phyloP scores from a whole-genome alignment of 2,329 filamentous ascomycete species.

The Verruconis gallopava region DNA sequence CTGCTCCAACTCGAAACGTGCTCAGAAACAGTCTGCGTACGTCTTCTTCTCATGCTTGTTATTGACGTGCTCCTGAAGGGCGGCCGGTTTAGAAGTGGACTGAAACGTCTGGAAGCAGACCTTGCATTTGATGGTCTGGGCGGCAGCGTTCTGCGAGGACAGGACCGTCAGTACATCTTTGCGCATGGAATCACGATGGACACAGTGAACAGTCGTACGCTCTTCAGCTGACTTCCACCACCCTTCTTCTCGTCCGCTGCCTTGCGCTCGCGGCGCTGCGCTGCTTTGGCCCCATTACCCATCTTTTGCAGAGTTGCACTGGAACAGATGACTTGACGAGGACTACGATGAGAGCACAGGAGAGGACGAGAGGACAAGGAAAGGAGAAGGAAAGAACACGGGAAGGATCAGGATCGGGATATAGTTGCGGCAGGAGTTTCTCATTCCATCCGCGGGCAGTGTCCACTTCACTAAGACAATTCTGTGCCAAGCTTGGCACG shows the following conservation, averaged over 20 bases:
- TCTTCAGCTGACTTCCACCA: constrained; percentile 24
- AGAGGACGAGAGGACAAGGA: background rate
- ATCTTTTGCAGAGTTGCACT: background rate
- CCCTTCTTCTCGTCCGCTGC: constrained; percentile 19
- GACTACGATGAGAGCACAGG: background rate
- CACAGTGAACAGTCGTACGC: constrained; percentile 16
- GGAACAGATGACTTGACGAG: background rate
- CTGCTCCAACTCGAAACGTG: too few relatives aligned
- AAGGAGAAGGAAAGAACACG: background rate
- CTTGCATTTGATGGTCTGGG: constrained; percentile 66
- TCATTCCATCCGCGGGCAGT: background rate
- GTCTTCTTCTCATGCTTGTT: constrained; percentile 66
- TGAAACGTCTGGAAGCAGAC: constrained; percentile 69
- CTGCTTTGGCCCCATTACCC: constrained; percentile 15
- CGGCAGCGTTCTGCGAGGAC: constrained; percentile 49
- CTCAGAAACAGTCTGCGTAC: constrained; percentile 57
- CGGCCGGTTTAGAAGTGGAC: constrained; percentile 60
- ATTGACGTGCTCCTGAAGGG: constrained; percentile 56
- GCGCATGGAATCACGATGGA: background rate
- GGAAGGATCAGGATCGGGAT: too few relatives aligned
- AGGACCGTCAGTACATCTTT: background rate
- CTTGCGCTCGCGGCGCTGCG: constrained; percentile 26
- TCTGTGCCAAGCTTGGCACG: background rate
- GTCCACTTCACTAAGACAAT: background rate
- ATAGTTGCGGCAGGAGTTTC: background rate